Conservation (phyloP, 192 early-diverging fungal species). For the Coemansia sp. region DNA sequence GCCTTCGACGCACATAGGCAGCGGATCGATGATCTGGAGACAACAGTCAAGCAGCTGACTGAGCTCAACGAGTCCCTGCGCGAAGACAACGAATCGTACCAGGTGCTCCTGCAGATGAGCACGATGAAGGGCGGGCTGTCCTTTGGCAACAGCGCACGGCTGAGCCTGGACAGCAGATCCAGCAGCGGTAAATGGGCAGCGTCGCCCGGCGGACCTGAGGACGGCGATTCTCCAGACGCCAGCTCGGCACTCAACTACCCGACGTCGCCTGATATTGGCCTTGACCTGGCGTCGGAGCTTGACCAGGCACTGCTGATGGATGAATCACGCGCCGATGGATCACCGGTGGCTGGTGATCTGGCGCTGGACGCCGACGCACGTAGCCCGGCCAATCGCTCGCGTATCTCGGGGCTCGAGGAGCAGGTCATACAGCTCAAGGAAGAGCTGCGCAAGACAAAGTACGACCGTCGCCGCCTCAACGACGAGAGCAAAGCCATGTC, state of each 20-base stretch:
- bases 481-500: conserved; percentile 69
- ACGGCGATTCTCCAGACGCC: background rate
- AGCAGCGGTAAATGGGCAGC: conserved; percentile 36
- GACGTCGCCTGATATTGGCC: conserved; percentile 8
- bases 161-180: conserved; percentile 49
- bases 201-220: conserved; percentile 21
- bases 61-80: conserved; percentile 68
- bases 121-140: conserved; percentile 79
- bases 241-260: conserved; percentile 9
- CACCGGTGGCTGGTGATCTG: background rate
- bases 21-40: conserved; percentile 55
- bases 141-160: conserved; percentile 33
- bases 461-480: conserved; percentile 60
- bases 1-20: conserved; percentile 21
- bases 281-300: conserved; percentile 53
- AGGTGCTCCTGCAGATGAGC: conserved; percentile 75
- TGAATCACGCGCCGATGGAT: conserved; percentile 2
- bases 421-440: conserved; percentile 41
- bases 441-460: conserved; percentile 55
- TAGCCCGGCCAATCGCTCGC: conserved; percentile 5
- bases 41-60: conserved; percentile 60
- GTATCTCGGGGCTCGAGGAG: conserved; percentile 40
- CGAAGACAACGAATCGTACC: conserved; percentile 83
- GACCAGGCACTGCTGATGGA: conserved; percentile 32
- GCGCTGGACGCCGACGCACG: background rate